Conservation (phyloP, 176 grass and related monocot genomes). For the Aegilops speltoides region DNA sequence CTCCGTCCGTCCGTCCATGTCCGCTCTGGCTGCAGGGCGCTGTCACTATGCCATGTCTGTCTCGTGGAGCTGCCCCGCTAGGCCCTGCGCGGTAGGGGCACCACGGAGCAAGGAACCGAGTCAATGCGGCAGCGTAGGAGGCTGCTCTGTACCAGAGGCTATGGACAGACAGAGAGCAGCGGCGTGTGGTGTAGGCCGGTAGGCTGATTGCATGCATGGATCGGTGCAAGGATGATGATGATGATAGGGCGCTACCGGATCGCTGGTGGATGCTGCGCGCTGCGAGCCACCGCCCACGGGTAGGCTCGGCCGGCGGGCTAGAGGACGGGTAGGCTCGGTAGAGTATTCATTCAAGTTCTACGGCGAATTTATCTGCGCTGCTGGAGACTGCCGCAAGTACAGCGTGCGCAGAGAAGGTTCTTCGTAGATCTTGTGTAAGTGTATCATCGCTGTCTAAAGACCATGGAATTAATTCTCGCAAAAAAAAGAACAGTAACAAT, state of each 20-base stretch:
- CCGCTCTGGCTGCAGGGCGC: slow-evolving; percentile 8
- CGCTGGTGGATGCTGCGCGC: not conserved
- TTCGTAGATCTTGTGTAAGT: not conserved
- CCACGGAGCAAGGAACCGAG: slow-evolving; percentile 21
- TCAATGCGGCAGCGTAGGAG: slow-evolving; percentile 34
- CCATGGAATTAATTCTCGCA: not conserved
- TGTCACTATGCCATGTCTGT: slow-evolving; percentile 19
- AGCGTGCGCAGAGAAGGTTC: slow-evolving; percentile 26
- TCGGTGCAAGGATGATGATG: not conserved
- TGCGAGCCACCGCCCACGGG: not conserved
- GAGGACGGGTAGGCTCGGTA: not conserved
- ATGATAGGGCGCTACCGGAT: not conserved
- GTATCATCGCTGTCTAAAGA: not conserved
- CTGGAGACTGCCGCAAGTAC: not conserved
- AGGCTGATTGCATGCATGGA: slow-evolving; percentile 21
- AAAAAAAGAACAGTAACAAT: not conserved
- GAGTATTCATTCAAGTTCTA: slow-evolving; percentile 7
- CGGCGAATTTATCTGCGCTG: not conserved
- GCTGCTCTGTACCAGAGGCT: not conserved
- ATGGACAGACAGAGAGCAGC: slow-evolving; percentile 2
- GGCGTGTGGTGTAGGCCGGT: slow-evolving; percentile 5
- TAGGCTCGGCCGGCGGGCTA: too few relatives aligned
- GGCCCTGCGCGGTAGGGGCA: not conserved
- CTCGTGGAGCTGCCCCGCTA: not conserved
- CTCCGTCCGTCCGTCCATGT: not conserved